Evolutionary conservation across 257 asterid genomes (phyloP).

Genomic region (Nicotiana sylvestris): DNA sequence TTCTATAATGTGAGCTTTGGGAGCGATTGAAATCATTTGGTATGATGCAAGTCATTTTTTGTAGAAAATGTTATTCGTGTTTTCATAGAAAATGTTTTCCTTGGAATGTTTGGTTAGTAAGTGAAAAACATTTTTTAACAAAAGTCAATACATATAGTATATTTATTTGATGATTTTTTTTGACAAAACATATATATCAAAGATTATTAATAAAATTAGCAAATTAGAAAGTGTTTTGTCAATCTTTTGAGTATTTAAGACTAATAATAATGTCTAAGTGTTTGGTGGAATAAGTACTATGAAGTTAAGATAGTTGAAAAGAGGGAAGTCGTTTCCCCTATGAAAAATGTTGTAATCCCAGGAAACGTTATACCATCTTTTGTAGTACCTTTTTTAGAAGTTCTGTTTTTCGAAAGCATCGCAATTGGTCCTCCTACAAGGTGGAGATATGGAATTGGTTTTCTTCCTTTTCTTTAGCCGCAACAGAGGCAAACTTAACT

Average conservation of each 20-base stretch:
- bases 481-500: background rate
- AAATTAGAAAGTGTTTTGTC: background rate
- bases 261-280: background rate
- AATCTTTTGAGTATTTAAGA: background rate
- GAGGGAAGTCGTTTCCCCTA: too few relatives aligned
- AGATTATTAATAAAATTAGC: background rate
- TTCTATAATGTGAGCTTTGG: background rate
- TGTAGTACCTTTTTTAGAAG: too few relatives aligned
- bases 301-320: background rate
- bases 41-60: background rate
- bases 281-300: background rate
- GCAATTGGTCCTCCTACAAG: background rate
- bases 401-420: background rate
- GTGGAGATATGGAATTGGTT: background rate
- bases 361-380: background rate
- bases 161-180: background rate
- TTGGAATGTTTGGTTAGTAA: background rate
- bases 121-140: background rate
- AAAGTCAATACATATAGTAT: background rate
- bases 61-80: background rate
- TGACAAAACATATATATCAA: background rate
- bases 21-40: background rate
- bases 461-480: background rate
- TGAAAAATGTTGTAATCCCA: too few relatives aligned
- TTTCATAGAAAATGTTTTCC: background rate